Evolutionary conservation across 345 rosid species (phyloP).

Genomic region (Melaleuca quinquenervia): DNA sequence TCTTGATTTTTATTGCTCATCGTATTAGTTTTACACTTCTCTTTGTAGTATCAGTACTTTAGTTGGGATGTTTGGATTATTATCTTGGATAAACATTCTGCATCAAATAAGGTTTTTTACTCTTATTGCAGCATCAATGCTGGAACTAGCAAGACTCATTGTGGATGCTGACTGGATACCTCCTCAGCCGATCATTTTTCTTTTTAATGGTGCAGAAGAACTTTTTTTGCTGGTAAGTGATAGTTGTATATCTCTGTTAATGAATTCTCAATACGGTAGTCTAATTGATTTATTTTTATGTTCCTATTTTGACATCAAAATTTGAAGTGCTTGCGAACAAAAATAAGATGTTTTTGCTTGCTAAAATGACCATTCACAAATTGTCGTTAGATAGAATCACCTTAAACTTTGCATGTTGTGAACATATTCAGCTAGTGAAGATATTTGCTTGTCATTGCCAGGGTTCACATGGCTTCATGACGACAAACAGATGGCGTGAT

Average conservation of each 20-base stretch:
- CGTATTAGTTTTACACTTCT: not conserved
- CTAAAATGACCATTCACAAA: not conserved
- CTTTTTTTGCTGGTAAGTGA: slow-evolving; percentile 72
- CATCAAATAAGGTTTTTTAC: not conserved
- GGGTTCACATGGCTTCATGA: slow-evolving; percentile 98
- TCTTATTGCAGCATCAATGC: slow-evolving; percentile 64
- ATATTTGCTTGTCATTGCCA: slow-evolving; percentile 23
- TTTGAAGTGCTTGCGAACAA: not conserved
- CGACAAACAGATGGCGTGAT: slow-evolving; percentile 69
- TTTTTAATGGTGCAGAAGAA: slow-evolving; percentile 95
- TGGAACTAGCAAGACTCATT: slow-evolving; percentile 77
- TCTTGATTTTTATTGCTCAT: not conserved
- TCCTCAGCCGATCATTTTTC: slow-evolving; percentile 76
- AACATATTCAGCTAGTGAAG: not conserved
- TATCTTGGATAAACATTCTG: not conserved
- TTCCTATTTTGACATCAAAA: not conserved
- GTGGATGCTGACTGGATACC: slow-evolving; percentile 85
- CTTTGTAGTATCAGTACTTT: not conserved
- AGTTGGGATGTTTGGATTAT: not conserved
- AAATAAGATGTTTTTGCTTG: not conserved
- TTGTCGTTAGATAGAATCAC: not conserved
- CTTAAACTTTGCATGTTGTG: slow-evolving; percentile 2
- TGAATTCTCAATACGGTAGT: not conserved
- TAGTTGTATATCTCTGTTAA: not conserved
- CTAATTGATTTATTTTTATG: not conserved